Percentiles rank a stretch among this genome's conserved stretches.
phyloP scores from a whole-genome alignment of 768 basidiomycete species.

The Phylloporus arenicola region DNA sequence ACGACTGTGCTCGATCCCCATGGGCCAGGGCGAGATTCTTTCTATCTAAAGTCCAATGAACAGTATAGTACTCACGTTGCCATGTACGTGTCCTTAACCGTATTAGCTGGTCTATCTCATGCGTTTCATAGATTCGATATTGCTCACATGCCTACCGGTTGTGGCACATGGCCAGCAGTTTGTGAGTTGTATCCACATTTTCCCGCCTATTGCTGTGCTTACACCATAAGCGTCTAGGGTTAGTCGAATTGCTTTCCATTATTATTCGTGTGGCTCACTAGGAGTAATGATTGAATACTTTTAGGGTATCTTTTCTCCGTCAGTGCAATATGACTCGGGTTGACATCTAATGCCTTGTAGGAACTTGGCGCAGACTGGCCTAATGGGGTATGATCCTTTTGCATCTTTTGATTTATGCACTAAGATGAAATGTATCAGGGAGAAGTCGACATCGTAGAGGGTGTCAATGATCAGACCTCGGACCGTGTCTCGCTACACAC shows the following conservation, averaged over 20 bases:
- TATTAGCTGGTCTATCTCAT: neutral
- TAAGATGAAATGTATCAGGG: slow-evolving; percentile 14
- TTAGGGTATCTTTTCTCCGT: slow-evolving; percentile 16
- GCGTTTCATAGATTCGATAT: slow-evolving; percentile 30
- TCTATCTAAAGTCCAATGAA: slow-evolving; percentile 27
- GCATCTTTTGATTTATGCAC: neutral
- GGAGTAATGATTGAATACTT: neutral
- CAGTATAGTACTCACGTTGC: slow-evolving; percentile 33
- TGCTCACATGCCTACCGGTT: slow-evolving; percentile 35
- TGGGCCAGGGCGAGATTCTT: slow-evolving; percentile 34
- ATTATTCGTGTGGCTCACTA: neutral
- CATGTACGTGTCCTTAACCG: slow-evolving; percentile 15
- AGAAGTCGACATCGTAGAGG: slow-evolving; percentile 33
- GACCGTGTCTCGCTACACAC: slow-evolving; percentile 30
- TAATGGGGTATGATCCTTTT: slow-evolving; percentile 8
- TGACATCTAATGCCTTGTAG: slow-evolving; percentile 3
- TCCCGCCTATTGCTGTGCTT: neutral
- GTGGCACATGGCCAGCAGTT: slow-evolving; percentile 37
- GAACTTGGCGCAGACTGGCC: slow-evolving; percentile 28
- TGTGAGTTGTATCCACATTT: slow-evolving; percentile 21
- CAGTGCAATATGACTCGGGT: neutral
- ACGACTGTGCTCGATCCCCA: slow-evolving; percentile 26
- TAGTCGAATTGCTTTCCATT: neutral
- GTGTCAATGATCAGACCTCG: slow-evolving; percentile 27
- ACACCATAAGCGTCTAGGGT: slow-evolving; percentile 9